Evolutionary conservation across 1,139 yeast species (phyloP).

Genomic region (Tardiomyces digboiensis): DNA sequence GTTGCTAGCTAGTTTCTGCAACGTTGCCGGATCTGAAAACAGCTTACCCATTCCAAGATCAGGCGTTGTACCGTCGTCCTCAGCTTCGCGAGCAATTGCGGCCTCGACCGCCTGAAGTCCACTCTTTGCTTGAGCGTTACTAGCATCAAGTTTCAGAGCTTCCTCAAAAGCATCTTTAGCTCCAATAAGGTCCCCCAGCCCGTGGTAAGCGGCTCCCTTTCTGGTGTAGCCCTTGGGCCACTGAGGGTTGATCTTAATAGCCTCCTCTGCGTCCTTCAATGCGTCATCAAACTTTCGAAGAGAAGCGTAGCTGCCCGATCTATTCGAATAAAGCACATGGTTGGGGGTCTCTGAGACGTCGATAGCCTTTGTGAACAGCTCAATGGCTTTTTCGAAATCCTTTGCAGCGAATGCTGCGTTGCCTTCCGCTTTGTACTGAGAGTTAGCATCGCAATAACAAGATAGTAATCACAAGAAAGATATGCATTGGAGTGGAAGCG

Average conservation of each 20-base stretch:
- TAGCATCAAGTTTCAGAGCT: constrained; percentile 75
- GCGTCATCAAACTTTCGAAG: constrained; percentile 66
- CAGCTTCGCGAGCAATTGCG: constrained; percentile 35
- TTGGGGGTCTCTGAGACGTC: constrained; percentile 74
- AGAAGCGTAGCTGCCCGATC: constrained; percentile 91
- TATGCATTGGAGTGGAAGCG: too few relatives aligned
- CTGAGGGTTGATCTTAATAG: constrained; percentile 64
- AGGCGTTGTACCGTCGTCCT: constrained; percentile 39
- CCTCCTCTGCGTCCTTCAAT: constrained; percentile 71
- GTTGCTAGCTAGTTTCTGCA: constrained; percentile 64
- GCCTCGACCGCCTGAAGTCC: constrained; percentile 67
- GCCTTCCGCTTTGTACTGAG: constrained; percentile 44
- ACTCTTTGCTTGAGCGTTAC: constrained; percentile 78
- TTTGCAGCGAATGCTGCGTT: constrained; percentile 88
- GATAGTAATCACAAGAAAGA: too few relatives aligned
- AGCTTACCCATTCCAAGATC: constrained; percentile 71
- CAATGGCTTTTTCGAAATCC: constrained; percentile 74
- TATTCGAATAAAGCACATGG: constrained; percentile 85
- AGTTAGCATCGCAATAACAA: neutral
- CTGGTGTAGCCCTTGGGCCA: constrained; percentile 97
- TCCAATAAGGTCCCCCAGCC: constrained; percentile 58
- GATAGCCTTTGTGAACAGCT: constrained; percentile 76
- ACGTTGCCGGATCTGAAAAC: constrained; percentile 72
- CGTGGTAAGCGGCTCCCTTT: constrained; percentile 88
- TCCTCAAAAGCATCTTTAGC: constrained; percentile 58